A percentile compares a stretch with the other conserved stretches of the same genome.
These are phyloP conservation scores for Liriodendron chinense DNA, from an alignment of 164 flowering plant species.

Conservation along the genomic window DNA sequence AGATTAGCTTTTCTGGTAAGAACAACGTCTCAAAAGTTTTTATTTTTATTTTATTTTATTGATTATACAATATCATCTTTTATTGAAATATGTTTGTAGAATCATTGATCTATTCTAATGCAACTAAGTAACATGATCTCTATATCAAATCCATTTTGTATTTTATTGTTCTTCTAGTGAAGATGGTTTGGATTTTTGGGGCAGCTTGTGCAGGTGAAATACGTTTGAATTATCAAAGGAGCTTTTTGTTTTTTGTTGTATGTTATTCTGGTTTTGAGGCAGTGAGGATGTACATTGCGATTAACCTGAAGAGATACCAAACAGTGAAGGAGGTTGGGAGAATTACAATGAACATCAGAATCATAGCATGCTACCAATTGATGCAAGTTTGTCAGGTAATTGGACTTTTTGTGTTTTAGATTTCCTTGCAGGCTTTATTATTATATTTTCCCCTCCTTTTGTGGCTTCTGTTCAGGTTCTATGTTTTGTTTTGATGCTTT, in stretches of 20 bases:
- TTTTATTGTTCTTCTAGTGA: neutral
- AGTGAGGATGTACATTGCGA: slow-evolving; percentile 67
- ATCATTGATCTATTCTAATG: neutral
- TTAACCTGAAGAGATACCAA: slow-evolving; percentile 42
- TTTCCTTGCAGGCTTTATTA: no score
- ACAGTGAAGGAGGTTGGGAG: slow-evolving; percentile 48
- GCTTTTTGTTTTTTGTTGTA: neutral
- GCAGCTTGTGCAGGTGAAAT: slow-evolving; percentile 26
- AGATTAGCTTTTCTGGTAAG: slow-evolving; percentile 9
- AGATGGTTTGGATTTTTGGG: neutral
- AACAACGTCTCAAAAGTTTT: neutral
- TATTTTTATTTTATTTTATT: neutral
- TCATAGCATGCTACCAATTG: slow-evolving; percentile 52
- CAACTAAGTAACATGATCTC: neutral
- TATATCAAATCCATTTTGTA: neutral
- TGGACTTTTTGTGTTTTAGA: neutral
- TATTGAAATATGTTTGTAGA: neutral
- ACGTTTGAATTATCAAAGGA: slow-evolving; percentile 1
- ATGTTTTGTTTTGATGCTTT: neutral
- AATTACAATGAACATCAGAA: slow-evolving; percentile 59
- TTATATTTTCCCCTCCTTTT: no score
- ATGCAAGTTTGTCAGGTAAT: slow-evolving; percentile 80
- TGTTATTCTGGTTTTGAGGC: slow-evolving; percentile 21
- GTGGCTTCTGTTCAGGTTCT: neutral
- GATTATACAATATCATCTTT: no score